phyloP scores from a whole-genome alignment of 2,329 filamentous ascomycete species.

The Clarireedia monteithiana region DNA sequence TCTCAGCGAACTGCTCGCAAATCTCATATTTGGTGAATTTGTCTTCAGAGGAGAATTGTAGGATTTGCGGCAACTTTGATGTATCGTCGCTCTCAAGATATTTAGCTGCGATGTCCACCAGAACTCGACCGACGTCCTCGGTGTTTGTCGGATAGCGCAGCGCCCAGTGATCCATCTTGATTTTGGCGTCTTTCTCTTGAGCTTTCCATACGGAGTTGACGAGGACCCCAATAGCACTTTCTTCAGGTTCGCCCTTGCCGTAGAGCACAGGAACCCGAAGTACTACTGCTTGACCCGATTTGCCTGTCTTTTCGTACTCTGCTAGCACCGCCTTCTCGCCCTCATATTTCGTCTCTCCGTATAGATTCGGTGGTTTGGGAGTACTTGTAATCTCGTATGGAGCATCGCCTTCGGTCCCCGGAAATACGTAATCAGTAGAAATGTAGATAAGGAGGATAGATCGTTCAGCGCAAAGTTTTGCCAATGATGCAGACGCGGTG shows the following conservation, averaged over 20 bases:
- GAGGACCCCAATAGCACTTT: conserved; percentile 78
- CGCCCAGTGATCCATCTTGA: conserved; percentile 83
- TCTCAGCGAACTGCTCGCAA: conserved; percentile 67
- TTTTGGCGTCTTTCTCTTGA: conserved; percentile 51
- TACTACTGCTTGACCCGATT: conserved; percentile 53
- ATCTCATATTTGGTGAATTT: conserved; percentile 87
- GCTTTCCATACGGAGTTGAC: conserved; percentile 70
- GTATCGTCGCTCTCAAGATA: conserved; percentile 49
- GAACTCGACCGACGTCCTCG: conserved; percentile 72
- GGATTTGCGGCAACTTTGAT: conserved; percentile 53
- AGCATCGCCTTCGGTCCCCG: conserved; percentile 67
- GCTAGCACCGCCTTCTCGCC: conserved; percentile 65
- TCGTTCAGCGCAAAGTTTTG: conserved; percentile 54
- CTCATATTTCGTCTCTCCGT: conserved; percentile 65
- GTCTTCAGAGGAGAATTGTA: conserved; percentile 86
- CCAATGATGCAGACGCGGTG: conserved; percentile 58
- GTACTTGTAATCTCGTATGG: conserved; percentile 63
- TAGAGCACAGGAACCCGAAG: conserved; percentile 81
- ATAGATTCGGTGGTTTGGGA: conserved; percentile 66
- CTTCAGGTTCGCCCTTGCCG: conserved; percentile 63
- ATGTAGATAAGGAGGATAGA: conserved; percentile 66
- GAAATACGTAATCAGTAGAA: conserved; percentile 76
- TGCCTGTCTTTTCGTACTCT: conserved; percentile 42
- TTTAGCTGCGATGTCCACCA: conserved; percentile 58
- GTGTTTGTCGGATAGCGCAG: conserved; percentile 83